Evolutionary conservation across 2,329 filamentous ascomycete genomes (phyloP).

Genomic region (Colletotrichum sp.): DNA sequence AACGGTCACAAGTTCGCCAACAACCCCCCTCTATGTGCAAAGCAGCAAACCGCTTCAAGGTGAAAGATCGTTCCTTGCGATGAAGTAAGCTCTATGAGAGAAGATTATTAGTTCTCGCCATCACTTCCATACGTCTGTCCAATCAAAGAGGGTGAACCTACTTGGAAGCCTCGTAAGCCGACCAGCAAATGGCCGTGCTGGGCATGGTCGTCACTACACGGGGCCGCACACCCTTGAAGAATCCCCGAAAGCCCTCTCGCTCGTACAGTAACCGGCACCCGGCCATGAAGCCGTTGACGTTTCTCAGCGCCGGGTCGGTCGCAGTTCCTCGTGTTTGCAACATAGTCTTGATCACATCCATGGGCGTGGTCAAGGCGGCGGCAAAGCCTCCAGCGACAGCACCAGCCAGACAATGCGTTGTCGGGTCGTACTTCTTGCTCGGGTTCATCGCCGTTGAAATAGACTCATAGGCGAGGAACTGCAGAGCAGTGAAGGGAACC

Average conservation of each 20-base stretch:
- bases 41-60: neutral
- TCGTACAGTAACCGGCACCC: constrained; percentile 83
- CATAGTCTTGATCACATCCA: constrained; percentile 98
- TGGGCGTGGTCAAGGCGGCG: constrained; percentile 90
- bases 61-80: constrained; percentile 52
- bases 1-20: constrained; percentile 9
- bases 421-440: constrained; percentile 82
- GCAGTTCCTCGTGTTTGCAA: constrained; percentile 91
- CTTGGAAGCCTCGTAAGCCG: constrained; percentile 73
- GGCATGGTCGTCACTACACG: constrained; percentile 96
- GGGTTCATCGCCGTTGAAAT: constrained; percentile 95
- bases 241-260: constrained; percentile 84
- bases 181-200: constrained; percentile 99
- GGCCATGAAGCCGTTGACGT: constrained; percentile 81
- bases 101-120: neutral
- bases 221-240: constrained; percentile 91
- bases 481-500: constrained; percentile 94
- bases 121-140: neutral
- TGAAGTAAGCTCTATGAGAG: constrained; percentile 61
- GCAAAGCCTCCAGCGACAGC: constrained; percentile 93
- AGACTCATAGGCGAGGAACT: constrained; percentile 98
- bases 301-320: constrained; percentile 78
- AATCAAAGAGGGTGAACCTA: constrained; percentile 40
- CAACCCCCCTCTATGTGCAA: constrained; percentile 5
- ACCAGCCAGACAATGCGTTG: constrained; percentile 92